Conservation (phyloP, 768 basidiomycete genomes). For the Gyrodon lividus region DNA sequence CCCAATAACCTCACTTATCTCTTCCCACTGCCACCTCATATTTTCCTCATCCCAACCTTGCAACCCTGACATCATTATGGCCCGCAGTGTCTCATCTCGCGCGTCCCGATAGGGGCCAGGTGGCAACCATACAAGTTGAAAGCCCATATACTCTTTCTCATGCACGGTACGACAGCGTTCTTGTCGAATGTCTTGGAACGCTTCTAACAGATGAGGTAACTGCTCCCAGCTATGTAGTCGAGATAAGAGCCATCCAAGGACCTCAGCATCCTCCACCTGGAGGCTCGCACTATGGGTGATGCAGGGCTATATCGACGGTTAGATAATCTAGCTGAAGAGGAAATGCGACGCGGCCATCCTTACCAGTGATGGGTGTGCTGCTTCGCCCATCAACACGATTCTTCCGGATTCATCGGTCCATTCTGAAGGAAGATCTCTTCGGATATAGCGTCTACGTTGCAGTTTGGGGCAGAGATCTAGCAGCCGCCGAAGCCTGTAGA, state of each 20-base stretch:
- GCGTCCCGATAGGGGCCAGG: conserved; percentile 40
- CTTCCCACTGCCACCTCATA: conserved; percentile 50
- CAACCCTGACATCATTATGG: conserved; percentile 10
- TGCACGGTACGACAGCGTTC: conserved; percentile 41
- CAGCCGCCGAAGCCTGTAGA: conserved; percentile 33
- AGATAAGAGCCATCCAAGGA: conserved; percentile 31
- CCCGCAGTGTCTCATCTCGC: conserved; percentile 39
- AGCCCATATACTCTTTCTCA: conserved; percentile 41
- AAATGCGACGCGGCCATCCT: conserved; percentile 11
- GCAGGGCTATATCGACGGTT: conserved; percentile 40
- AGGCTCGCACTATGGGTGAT: conserved; percentile 36
- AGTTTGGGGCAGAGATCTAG: conserved; percentile 35
- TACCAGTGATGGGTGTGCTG: conserved; percentile 54
- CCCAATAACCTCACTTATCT: conserved; percentile 44
- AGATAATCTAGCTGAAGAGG: neutral
- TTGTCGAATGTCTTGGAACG: conserved; percentile 56
- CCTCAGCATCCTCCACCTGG: conserved; percentile 30
- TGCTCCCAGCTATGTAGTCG: conserved; percentile 44
- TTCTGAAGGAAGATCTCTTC: conserved; percentile 33
- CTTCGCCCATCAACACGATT: conserved; percentile 53
- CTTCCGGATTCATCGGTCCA: conserved; percentile 47
- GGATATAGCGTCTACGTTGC: conserved; percentile 36
- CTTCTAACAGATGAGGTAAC: conserved; percentile 46
- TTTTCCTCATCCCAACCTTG: conserved; percentile 45
- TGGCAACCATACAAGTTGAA: conserved; percentile 40